Base-by-base conservation (phyloP, 2,329 filamentous ascomycete genomes). In the Aspergillus ustus region DNA sequence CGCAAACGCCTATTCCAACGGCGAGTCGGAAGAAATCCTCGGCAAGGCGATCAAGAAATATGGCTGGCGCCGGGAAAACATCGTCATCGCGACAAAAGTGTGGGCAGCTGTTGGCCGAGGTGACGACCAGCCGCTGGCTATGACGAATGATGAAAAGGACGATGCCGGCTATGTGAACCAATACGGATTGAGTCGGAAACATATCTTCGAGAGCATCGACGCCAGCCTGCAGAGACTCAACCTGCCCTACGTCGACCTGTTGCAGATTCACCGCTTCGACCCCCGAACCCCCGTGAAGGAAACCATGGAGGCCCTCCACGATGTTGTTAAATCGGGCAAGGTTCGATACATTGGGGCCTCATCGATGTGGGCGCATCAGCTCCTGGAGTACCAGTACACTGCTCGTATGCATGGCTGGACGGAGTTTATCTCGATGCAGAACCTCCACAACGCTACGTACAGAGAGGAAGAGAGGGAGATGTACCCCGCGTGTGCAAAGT, bases 141-240 rank as follows among this genome's bases (percentile, higher is more conserved):
- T 77, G 55, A 80, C 75, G 48, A 63, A 70, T 3, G 75, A 81
- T 46, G 73, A 85, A 19, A 74, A 71, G 1, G 72, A 71, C 28
- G 61, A 71, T 15, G 44, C 56, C 15, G 68, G 69, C 34, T 72
- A 71, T 34, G 60, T 72, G 4, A 73, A 73, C 19, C 66, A 72
- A 28, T 72, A 70, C 13, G 86, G 87, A 0, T 72, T 89, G 43
- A 84, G 81, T 54, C 77, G 87, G n/a, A 87, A 86, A 67, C 84
- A 87, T 66, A 86, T 90, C 66, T 84, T 89, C 64, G 82, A 86
- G 63, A 85, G 85, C 0, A 85, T 90, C 7, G 83, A 89, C 57
- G 79, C 76, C 56, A 85, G 82, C 62, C 68, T 87, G 52, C 57
- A 75, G 66, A 73, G 76, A n/a, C 72, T 88, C 1, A 79, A 80